These are phyloP conservation scores for Bromus sterilis DNA, from an alignment of 176 grass and related monocot species.

Conservation along the genomic window DNA sequence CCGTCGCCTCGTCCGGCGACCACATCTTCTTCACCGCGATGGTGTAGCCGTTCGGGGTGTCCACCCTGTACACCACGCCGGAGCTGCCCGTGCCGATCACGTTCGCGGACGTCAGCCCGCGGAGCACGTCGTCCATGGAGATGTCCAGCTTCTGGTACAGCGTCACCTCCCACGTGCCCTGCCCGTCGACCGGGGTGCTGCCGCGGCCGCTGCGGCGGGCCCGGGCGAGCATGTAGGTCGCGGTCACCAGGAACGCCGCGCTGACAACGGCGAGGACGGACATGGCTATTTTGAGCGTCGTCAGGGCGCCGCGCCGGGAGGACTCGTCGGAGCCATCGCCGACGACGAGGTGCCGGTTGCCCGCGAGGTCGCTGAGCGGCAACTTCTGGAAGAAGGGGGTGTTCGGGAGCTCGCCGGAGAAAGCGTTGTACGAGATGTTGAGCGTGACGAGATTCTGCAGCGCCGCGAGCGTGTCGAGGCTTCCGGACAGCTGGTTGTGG, in stretches of 20 bases:
- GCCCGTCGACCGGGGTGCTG: background rate
- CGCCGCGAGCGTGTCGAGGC: conserved; percentile 38
- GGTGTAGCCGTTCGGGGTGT: conserved; percentile 46
- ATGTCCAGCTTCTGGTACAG: conserved; percentile 95
- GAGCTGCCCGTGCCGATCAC: conserved; percentile 86
- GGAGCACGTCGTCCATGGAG: conserved; percentile 66
- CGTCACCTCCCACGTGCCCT: conserved; percentile 78
- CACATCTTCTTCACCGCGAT: conserved; percentile 94
- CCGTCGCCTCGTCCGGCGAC: conserved; percentile 48
- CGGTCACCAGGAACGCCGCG: conserved; percentile 42
- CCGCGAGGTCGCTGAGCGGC: conserved; percentile 72
- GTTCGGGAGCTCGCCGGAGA: conserved; percentile 80
- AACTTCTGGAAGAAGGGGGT: conserved; percentile 86
- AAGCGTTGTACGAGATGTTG: conserved; percentile 84
- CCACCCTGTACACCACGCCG: conserved; percentile 82
- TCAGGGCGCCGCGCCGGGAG: conserved; percentile 26
- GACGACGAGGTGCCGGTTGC: conserved; percentile 63
- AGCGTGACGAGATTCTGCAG: conserved; percentile 85
- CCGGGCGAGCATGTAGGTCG: conserved; percentile 57
- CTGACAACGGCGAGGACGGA: conserved; percentile 63
- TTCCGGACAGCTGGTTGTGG: conserved; percentile 61
- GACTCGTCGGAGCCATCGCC: conserved; percentile 22
- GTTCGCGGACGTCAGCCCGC: conserved; percentile 72
- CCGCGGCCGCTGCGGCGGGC: conserved; percentile 10
- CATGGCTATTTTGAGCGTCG: conserved; percentile 55